Conservation (phyloP, 139 green algal species). For the Pycnococcus provasolii region DNA sequence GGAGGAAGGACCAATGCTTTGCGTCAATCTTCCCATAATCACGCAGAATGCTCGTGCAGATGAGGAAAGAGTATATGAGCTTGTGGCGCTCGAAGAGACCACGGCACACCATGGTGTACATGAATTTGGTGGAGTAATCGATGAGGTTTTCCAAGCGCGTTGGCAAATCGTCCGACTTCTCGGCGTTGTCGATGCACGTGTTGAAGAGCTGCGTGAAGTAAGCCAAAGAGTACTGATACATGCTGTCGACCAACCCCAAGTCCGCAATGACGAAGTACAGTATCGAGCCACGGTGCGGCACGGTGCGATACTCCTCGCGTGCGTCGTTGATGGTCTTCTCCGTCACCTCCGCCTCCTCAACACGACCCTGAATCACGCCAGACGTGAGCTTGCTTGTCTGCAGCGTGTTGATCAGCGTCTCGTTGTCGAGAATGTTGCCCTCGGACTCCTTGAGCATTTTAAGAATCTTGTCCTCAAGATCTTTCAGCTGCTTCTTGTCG, state of each 20-base stretch:
- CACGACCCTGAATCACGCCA: slow-evolving; percentile 57
- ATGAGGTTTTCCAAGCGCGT: slow-evolving; percentile 49
- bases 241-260: slow-evolving; percentile 60
- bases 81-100: slow-evolving; percentile 72
- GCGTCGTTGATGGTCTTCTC: slow-evolving; percentile 64
- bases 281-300: slow-evolving; percentile 47
- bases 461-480: slow-evolving; percentile 73
- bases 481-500: slow-evolving; percentile 71
- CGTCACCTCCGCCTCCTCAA: slow-evolving; percentile 68
- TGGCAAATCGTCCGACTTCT: slow-evolving; percentile 45
- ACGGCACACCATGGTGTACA: slow-evolving; percentile 65
- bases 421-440: slow-evolving; percentile 82
- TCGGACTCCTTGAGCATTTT: slow-evolving; percentile 67
- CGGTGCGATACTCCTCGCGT: slow-evolving; percentile 58
- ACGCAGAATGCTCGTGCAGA: slow-evolving; percentile 39
- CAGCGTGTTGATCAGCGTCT: slow-evolving; percentile 76
- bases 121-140: slow-evolving; percentile 55
- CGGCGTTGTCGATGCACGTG: slow-evolving; percentile 56
- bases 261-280: slow-evolving; percentile 73
- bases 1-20: slow-evolving; percentile 66
- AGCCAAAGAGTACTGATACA: slow-evolving; percentile 68
- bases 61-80: slow-evolving; percentile 62
- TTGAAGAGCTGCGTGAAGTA: slow-evolving; percentile 70
- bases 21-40: slow-evolving; percentile 41
- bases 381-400: slow-evolving; percentile 73